Evolutionary conservation across 208 protist genomes (phyloP).

Genomic region (Acanthamoeba divionensis): DNA sequence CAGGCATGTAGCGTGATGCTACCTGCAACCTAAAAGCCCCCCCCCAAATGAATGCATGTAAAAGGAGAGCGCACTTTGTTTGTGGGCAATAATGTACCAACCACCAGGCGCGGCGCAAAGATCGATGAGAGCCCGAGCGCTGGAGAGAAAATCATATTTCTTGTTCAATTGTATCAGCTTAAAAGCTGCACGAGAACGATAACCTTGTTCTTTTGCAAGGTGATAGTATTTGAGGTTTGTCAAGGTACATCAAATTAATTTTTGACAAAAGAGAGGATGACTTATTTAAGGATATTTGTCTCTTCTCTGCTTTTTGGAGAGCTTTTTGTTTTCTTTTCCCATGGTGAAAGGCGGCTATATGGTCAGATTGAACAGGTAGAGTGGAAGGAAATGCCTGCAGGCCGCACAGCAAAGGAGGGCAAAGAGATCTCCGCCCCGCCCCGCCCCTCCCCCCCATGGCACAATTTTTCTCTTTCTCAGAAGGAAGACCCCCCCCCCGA

Average conservation of each 20-base stretch:
- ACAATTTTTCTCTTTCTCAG: too few relatives aligned
- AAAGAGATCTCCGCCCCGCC: too few relatives aligned
- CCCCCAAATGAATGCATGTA: background rate
- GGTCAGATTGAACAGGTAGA: too few relatives aligned
- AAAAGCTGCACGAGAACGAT: conserved; percentile 96
- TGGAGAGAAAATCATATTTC: conserved; percentile 97
- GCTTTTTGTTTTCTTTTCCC: conserved; percentile 38
- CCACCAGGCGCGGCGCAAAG: conserved; percentile 95
- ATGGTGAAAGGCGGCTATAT: too few relatives aligned
- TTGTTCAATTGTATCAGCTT: conserved; percentile 99
- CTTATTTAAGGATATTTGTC: conserved; percentile 40
- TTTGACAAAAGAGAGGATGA: background rate
- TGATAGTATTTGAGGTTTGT: conserved; percentile 90
- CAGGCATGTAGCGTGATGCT: conserved; percentile 94
- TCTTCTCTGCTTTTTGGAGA: conserved; percentile 21
- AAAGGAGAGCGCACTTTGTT: background rate
- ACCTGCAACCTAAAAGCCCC: conserved; percentile 87
- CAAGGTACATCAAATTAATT: background rate
- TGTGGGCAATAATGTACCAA: conserved; percentile 81
- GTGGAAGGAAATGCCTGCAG: too few relatives aligned
- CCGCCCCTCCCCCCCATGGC: too few relatives aligned
- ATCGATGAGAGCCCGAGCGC: conserved; percentile 83
- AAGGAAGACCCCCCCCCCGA: too few relatives aligned
- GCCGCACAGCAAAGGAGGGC: too few relatives aligned
- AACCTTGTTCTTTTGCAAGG: conserved; percentile 98